phyloP scores from a whole-genome alignment of 768 basidiomycete genomes.

The Suillus subluteus region DNA sequence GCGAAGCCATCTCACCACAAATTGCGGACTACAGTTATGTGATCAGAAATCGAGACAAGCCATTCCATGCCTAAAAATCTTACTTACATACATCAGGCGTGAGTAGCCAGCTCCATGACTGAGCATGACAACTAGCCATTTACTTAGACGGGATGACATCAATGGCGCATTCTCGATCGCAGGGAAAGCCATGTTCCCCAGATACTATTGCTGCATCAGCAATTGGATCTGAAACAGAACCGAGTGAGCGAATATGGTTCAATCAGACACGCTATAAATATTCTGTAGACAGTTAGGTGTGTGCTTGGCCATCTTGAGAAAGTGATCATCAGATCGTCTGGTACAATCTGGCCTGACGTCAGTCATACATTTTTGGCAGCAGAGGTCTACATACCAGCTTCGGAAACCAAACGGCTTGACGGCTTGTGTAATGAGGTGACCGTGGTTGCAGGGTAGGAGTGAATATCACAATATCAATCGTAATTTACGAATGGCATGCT shows the following conservation, averaged over 20 bases:
- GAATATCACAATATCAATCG: slow-evolving; percentile 31
- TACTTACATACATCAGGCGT: slow-evolving; percentile 39
- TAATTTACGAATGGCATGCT: no score
- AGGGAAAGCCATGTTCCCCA: slow-evolving; percentile 38
- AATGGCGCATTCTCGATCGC: slow-evolving; percentile 31
- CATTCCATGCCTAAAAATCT: not conserved
- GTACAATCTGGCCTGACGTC: slow-evolving; percentile 23
- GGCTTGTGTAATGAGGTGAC: not conserved
- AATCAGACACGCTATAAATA: slow-evolving; percentile 27
- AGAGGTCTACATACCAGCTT: no score
- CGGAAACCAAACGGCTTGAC: no score
- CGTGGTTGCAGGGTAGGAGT: slow-evolving; percentile 32
- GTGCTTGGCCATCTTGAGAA: slow-evolving; percentile 36
- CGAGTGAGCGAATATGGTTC: not conserved
- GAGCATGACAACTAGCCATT: slow-evolving; percentile 48
- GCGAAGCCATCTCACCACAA: slow-evolving; percentile 45
- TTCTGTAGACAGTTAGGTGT: slow-evolving; percentile 32
- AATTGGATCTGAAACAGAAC: slow-evolving; percentile 18
- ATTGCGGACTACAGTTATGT: slow-evolving; percentile 31
- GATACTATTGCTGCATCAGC: slow-evolving; percentile 31
- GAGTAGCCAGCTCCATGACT: slow-evolving; percentile 50
- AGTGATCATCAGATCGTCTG: slow-evolving; percentile 32
- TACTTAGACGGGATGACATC: slow-evolving; percentile 16
- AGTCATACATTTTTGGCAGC: no score
- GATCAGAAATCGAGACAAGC: not conserved